Base-by-base conservation (phyloP, 169 alveolate species). In the Theileria equi region DNA sequence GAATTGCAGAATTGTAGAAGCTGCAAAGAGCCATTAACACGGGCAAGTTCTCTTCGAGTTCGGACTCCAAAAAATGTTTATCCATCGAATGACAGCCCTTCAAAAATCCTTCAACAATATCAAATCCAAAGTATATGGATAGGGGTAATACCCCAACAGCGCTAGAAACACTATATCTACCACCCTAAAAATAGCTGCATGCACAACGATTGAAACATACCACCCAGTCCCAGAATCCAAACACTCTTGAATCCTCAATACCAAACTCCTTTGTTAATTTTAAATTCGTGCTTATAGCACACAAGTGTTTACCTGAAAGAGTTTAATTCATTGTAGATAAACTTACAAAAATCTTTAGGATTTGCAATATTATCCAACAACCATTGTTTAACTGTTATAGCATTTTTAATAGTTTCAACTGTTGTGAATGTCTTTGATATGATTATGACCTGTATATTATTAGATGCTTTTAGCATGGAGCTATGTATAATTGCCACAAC, bases 141-240 rank as follows among this genome's bases (percentile, higher is more conserved):
- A 95, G 89, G 1, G 99, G 99, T 0, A 98, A 81, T 3, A 96
- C 82, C 28, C 99, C 99, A n/a, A 98, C 98, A 0, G 99, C 98
- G 64, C 98, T 89, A 55, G 98, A 93, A 0, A 96, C 99, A 17
- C 98, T 94, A 90, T 88, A 98, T 48, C 99, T 88, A 16, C 99
- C 99, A 6, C 99, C 99, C 86, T 77, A 47, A 19, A 5, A 8
- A 58, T 26, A 10, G 0, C 5, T 38, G 23, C 4, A 43, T 21
- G 8, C 11, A n/a, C 5, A 16, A 10, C 43, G 21, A 2, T 21
- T 25, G 34, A 36, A 32, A 58, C 91, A n/a, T 72, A 80, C 92
- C 45, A 95, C 99, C 99, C 99, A 97, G 80, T 96, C 98, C 99
- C 99, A 97, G 79, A 97, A 97, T 21, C 98, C 99, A 67, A 97